A percentile compares a stretch with the other conserved stretches of the same genome.
These are phyloP conservation scores for Lotus japonicus DNA, from an alignment of 306 rosid species.

Conservation along the genomic window DNA sequence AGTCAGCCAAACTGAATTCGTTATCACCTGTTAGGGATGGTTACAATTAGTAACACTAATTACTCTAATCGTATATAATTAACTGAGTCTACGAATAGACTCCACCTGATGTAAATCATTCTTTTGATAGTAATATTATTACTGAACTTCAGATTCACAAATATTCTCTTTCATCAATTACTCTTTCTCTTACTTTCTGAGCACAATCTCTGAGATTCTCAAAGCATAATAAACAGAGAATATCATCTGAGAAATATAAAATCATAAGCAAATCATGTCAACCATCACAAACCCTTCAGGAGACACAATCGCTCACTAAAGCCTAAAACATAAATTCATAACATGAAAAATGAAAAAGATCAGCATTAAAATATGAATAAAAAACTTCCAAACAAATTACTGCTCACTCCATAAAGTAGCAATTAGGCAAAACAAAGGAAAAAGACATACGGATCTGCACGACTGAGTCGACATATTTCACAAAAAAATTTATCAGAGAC, in stretches of 20 bases:
- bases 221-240: neutral
- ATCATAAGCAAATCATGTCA: neutral
- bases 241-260: neutral
- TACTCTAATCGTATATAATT: no score
- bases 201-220: no score
- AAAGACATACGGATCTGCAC: constrained; percentile 92
- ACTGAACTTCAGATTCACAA: no score
- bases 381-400: neutral
- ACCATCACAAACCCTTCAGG: neutral
- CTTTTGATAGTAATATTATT: no score
- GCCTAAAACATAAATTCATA: neutral
- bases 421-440: constrained; percentile 12
- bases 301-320: neutral
- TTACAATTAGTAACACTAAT: no score
- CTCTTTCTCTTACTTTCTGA: no score
- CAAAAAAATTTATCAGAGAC: constrained; percentile 80
- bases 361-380: neutral
- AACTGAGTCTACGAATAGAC: no score
- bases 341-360: neutral
- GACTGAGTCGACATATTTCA: constrained; percentile 84
- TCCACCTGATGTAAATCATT: no score
- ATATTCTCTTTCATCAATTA: no score
- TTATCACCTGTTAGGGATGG: no score
- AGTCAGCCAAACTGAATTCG: no score
- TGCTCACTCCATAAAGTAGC: neutral